A percentile compares a stretch with the other conserved stretches of the same genome.
These are phyloP conservation scores for Phytophthora sp. DNA, from an alignment of 352 stramenopile genomes.

Conservation along the genomic window DNA sequence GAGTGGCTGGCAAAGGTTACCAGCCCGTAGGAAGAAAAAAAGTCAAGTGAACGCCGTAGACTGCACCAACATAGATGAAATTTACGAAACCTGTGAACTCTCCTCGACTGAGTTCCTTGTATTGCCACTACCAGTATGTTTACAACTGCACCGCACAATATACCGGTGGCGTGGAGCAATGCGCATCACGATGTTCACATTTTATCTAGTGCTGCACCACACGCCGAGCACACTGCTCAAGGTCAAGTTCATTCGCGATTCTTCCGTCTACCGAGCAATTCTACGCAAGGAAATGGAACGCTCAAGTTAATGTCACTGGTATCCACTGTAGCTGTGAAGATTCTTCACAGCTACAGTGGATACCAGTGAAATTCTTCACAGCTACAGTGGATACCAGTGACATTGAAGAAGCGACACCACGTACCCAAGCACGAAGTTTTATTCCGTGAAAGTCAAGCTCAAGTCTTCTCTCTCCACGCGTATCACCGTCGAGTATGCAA, in stretches of 20 bases:
- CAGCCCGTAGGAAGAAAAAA: conserved; percentile 4
- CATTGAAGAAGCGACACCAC: conserved; percentile 46
- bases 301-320: not conserved
- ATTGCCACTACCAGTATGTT: no score
- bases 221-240: no score
- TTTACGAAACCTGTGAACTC: conserved; percentile 1
- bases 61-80: conserved; percentile 9
- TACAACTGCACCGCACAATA: no score
- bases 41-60: no score
- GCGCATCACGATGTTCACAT: conserved; percentile 5
- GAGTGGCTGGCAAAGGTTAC: conserved; percentile 44
- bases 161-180: no score
- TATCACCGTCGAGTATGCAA: conserved; percentile 50
- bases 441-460: conserved; percentile 10
- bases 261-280: not conserved
- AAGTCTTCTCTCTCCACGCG: conserved; percentile 38
- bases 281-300: not conserved
- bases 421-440: conserved; percentile 37
- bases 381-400: no score
- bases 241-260: conserved; percentile 3
- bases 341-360: no score
- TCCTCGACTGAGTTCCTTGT: no score
- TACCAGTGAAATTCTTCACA: no score
- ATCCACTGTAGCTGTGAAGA: conserved; percentile 18
- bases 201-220: no score